Percentiles rank a stretch among this genome's conserved stretches.
These are phyloP conservation scores for Diospyros lotus DNA, from an alignment of 148 eudicot species.

Conservation along the genomic window DNA sequence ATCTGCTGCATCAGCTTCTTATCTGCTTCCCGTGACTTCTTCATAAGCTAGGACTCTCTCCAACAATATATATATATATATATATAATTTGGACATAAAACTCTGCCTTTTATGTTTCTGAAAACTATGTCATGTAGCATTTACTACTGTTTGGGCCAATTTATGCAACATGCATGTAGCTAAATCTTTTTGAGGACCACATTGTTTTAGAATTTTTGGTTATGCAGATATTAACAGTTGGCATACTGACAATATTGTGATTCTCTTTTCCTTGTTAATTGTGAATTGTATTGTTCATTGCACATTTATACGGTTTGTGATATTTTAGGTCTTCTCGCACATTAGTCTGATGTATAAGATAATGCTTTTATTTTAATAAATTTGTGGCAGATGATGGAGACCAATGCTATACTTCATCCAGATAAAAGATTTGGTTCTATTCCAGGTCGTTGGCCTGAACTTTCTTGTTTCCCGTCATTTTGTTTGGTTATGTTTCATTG, in stretches of 20 bases:
- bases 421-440: constrained; percentile 56
- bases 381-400: constrained; percentile 55
- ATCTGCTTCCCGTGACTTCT: too few species aligned
- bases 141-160: too few species aligned
- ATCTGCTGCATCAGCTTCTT: too few species aligned
- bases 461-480: not conserved
- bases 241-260: not conserved
- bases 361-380: not conserved
- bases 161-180: too few species aligned
- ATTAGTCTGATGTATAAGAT: not conserved
- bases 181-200: not conserved
- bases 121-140: too few species aligned
- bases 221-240: not conserved
- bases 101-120: too few species aligned
- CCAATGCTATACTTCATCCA: constrained; percentile 30
- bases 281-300: not conserved
- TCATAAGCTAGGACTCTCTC: too few species aligned
- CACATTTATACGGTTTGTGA: not conserved
- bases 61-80: too few species aligned
- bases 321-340: not conserved
- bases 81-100: too few species aligned
- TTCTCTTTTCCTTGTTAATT: constrained; percentile 1
- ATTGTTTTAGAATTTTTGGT: not conserved
- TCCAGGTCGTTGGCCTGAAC: constrained; percentile 49
- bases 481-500: not conserved